A percentile compares a stretch with the other conserved stretches of the same genome.
Evolutionary conservation across 2,329 filamentous ascomycete genomes (phyloP).

Genomic region (Emergomyces orientalis): DNA sequence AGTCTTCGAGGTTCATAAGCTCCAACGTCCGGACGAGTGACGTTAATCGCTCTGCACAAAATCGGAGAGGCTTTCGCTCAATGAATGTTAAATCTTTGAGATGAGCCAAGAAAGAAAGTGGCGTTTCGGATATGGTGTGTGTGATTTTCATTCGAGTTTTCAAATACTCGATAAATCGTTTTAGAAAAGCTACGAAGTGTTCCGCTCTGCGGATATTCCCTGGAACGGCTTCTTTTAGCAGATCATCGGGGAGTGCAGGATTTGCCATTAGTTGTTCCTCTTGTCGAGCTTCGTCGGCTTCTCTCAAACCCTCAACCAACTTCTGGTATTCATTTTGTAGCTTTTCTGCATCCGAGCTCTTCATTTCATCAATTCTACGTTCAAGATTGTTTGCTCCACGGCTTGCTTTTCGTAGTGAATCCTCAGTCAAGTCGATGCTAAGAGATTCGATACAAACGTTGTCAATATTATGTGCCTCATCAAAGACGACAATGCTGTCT

Average conservation of each 20-base stretch:
- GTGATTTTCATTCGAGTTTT: constrained; percentile 98
- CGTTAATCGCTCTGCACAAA: constrained; percentile 89
- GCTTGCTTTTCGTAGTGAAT: constrained; percentile 82
- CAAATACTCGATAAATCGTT: constrained; percentile 94
- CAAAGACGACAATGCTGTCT: constrained; percentile 96
- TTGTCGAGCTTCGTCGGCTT: constrained; percentile 77
- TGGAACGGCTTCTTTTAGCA: constrained; percentile 90
- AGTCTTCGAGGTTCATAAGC: constrained; percentile 95
- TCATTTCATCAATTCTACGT: constrained; percentile 85
- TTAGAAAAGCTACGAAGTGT: constrained; percentile 90
- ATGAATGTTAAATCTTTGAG: constrained; percentile 95
- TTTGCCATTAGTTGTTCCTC: constrained; percentile 98
- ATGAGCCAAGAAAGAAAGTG: constrained; percentile 84
- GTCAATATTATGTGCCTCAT: constrained; percentile 98
- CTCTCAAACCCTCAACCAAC: constrained; percentile 80
- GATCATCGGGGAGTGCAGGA: constrained; percentile 82
- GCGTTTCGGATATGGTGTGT: constrained; percentile 94
- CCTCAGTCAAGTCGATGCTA: constrained; percentile 93
- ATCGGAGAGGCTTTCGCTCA: constrained; percentile 83
- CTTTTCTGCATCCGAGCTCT: constrained; percentile 87
- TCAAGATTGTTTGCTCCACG: constrained; percentile 86
- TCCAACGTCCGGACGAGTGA: constrained; percentile 92
- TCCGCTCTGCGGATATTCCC: constrained; percentile 94
- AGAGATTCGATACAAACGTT: constrained; percentile 98
- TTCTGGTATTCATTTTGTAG: constrained; percentile 93